phyloP scores from a whole-genome alignment of 2,329 filamentous ascomycete genomes.

The Aspergillus quadrilineatus region DNA sequence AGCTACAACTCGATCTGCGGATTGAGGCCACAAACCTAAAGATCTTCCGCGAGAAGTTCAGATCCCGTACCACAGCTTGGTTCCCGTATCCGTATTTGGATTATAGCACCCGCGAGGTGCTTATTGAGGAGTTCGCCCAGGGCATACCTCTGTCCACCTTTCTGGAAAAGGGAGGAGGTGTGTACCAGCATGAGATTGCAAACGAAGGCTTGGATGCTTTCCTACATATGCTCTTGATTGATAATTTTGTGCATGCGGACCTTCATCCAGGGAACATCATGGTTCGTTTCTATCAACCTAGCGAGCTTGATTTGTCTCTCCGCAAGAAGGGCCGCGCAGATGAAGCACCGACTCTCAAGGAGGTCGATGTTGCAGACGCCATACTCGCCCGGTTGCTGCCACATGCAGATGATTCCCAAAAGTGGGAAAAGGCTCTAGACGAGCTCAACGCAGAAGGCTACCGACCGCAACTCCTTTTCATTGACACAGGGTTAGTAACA shows the following conservation, averaged over 20 bases:
- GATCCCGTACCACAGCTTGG: conserved; percentile 84
- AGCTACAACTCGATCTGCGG: conserved; percentile 88
- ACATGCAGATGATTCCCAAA: conserved; percentile 62
- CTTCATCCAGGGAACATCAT: conserved; percentile 98
- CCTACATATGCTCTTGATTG: conserved; percentile 90
- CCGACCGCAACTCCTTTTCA: conserved; percentile 91
- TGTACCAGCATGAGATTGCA: conserved; percentile 91
- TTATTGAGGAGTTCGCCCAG: conserved; percentile 94
- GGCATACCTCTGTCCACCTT: conserved; percentile 90
- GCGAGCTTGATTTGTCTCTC: conserved; percentile 65
- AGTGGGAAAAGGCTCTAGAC: conserved; percentile 72
- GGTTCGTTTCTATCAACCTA: conserved; percentile 93
- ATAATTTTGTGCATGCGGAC: conserved; percentile 97
- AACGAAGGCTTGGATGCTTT: conserved; percentile 95
- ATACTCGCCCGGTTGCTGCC: conserved; percentile 79
- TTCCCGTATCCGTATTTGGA: conserved; percentile 93
- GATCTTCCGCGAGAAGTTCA: conserved; percentile 87
- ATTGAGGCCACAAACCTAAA: conserved; percentile 89
- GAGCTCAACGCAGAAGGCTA: conserved; percentile 85
- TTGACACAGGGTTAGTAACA: conserved; percentile 93
- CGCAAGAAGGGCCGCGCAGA: conserved; percentile 43
- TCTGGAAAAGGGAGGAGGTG: conserved; percentile 83
- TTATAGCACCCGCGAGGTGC: conserved; percentile 85
- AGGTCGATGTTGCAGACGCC: conserved; percentile 79
- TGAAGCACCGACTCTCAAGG: conserved; percentile 48